A percentile compares a stretch with the other conserved stretches of the same genome.
These are phyloP conservation scores for Byssothecium circinans DNA, from an alignment of 2,329 filamentous ascomycete genomes.

Conservation along the genomic window DNA sequence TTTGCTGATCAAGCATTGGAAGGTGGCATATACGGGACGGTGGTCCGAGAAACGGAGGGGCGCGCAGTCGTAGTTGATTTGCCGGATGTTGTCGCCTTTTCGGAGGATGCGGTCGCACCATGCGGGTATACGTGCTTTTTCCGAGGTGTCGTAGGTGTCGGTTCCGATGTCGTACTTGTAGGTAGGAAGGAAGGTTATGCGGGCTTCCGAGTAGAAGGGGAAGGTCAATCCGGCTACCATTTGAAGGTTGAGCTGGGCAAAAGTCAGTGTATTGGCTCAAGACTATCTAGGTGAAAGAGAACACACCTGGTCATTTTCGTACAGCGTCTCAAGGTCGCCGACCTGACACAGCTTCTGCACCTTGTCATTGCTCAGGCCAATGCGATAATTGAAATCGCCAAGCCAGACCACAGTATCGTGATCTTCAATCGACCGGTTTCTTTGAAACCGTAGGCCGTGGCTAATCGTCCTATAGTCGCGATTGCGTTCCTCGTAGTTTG, in stretches of 20 bases:
- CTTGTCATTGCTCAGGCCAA: constrained; percentile 78
- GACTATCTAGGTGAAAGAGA: neutral
- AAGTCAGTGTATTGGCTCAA: constrained; percentile 26
- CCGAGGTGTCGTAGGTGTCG: constrained; percentile 89
- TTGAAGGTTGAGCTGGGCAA: constrained; percentile 76
- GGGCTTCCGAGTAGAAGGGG: constrained; percentile 86
- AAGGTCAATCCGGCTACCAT: constrained; percentile 93
- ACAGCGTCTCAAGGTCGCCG: constrained; percentile 74
- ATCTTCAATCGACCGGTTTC: constrained; percentile 87
- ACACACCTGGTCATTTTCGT: constrained; percentile 83
- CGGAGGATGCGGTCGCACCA: constrained; percentile 95
- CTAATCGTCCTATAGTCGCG: constrained; percentile 89
- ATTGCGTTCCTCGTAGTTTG: constrained; percentile 95
- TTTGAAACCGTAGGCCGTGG: constrained; percentile 83
- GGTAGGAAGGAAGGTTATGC: constrained; percentile 85
- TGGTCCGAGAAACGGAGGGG: constrained; percentile 91
- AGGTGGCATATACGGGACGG: constrained; percentile 88
- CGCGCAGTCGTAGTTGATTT: constrained; percentile 79
- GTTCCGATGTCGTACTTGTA: constrained; percentile 93
- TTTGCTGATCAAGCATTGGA: constrained; percentile 79
- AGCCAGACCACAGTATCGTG: constrained; percentile 89
- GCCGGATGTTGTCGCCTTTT: constrained; percentile 80
- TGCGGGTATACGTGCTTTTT: constrained; percentile 91
- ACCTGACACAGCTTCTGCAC: constrained; percentile 73
- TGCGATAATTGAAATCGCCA: constrained; percentile 97